Conservation (phyloP, 192 early-diverging fungal genomes). For the Chytriomyces sp. region DNA sequence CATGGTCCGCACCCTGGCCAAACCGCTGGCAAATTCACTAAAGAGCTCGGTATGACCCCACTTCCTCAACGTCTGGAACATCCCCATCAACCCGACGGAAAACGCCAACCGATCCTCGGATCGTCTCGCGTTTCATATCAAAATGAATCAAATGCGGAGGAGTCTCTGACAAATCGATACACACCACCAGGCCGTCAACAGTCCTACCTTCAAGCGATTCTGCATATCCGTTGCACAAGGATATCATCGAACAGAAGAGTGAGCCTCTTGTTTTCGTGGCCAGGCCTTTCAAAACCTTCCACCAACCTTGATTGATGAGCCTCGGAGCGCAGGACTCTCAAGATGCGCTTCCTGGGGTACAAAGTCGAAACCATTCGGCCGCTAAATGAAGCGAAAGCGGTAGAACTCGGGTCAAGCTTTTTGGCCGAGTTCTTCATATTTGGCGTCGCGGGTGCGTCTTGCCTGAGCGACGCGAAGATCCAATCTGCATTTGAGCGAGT, state of each 20-base stretch:
- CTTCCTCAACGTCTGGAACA: background rate
- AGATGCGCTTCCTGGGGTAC: conserved; percentile 49
- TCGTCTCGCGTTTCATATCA: too few relatives aligned
- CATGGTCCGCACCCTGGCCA: conserved; percentile 46
- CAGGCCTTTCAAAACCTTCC: background rate
- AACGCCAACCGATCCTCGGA: too few relatives aligned
- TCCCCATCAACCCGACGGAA: too few relatives aligned
- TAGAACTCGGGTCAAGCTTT: conserved; percentile 50
- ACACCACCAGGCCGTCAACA: conserved; percentile 21
- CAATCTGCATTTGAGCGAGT: too few relatives aligned
- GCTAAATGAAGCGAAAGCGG: conserved; percentile 50
- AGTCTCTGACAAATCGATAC: background rate
- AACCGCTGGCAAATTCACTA: conserved; percentile 49
- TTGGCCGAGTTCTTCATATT: conserved; percentile 49
- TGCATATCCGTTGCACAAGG: conserved; percentile 46
- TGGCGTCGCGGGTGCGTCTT: conserved; percentile 38
- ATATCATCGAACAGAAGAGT: conserved; percentile 35
- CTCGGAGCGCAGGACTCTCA: conserved; percentile 15
- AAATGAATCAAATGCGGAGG: too few relatives aligned
- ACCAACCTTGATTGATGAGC: background rate
- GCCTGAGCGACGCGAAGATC: too few relatives aligned
- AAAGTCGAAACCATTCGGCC: conserved; percentile 44
- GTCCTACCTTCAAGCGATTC: conserved; percentile 37
- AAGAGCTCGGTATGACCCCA: conserved; percentile 34
- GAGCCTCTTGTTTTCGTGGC: background rate